Percentiles rank a stretch among this genome's conserved stretches.
phyloP scores from a whole-genome alignment of 257 asterid species.

The Nicotiana otophora region DNA sequence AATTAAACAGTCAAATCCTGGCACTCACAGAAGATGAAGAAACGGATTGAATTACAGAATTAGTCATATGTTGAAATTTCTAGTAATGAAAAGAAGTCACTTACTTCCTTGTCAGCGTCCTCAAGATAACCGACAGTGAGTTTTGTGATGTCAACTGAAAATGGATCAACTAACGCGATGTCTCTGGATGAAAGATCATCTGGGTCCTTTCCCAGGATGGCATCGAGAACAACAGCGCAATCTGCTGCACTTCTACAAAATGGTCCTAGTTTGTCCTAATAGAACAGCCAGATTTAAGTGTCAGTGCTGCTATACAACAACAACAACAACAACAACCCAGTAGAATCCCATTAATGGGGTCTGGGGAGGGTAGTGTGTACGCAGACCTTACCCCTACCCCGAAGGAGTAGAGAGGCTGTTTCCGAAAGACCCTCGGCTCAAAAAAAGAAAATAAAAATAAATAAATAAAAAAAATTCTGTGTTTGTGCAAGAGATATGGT shows the following conservation, averaged over 20 bases:
- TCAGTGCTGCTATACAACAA: background rate
- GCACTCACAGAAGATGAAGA: background rate
- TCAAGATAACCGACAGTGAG: constrained; percentile 86
- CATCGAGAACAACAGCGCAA: constrained; percentile 63
- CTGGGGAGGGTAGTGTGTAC: no score
- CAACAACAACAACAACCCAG: no score
- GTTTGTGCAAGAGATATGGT: constrained; percentile 1
- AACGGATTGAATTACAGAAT: background rate
- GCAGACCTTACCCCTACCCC: no score
- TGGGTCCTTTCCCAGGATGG: constrained; percentile 73
- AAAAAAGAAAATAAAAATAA: no score
- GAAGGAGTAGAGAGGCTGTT: no score
- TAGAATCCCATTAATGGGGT: no score
- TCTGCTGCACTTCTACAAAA: constrained; percentile 81
- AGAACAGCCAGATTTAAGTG: background rate
- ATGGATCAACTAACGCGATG: constrained; percentile 65
- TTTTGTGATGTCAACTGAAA: constrained; percentile 60
- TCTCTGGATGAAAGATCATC: constrained; percentile 73
- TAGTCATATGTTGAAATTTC: background rate
- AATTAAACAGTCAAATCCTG: background rate
- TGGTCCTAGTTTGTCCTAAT: constrained; percentile 91
- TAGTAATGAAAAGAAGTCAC: background rate
- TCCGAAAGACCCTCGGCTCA: no score
- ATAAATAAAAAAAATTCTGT: no score
- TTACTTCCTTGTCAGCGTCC: constrained; percentile 87